Evolutionary conservation across 2,329 filamentous ascomycete genomes (phyloP), one percentile per base, ranked within the genome.

Genomic region (Cryphonectria carpinicola): DNA sequence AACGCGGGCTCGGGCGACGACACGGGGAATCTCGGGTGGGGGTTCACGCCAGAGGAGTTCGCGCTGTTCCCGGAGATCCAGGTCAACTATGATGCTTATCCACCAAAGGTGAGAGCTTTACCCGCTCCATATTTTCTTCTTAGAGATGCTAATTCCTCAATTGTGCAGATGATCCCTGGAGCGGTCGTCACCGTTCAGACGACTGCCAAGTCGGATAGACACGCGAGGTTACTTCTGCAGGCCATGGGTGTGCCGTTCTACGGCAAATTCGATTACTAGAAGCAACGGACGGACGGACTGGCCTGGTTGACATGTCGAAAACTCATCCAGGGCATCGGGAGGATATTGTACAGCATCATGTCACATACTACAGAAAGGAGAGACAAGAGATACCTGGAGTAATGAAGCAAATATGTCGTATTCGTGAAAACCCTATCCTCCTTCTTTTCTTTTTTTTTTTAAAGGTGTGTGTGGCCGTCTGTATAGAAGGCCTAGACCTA

Each of bases 11-110:
- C 93, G 54, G 96, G 96, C 78, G 96, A 99, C 80, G 90, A 90
- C 78, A 91, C 92, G 73, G 96, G 96, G 52, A 98, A 98, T 80
- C 87, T 99, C 75, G 87, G 86, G 13, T 95, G 95, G 80, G 96
- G 96, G 75, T 85, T 99, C 76, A 87, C 86, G 19, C 86, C 91
- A 6, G 90, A 93, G 71, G 89, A 92, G 75, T 89, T 97, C 76
- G 89, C 92, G 66, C 84, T 93, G 74, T 99, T 98, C 83, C 96
- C 96, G 0, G 96, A 99, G 84, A 89, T 99, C 62, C 95, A 98
- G 81, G 89, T 94, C 76, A 98, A 97, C 84, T 97, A 96, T 79
- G 93, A 97, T 82, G 94, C 71, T 13, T 72, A 72, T 37, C 71
- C 71, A 19, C 46, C 71, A 0, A 72, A 69, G 66, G 69, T 72